A percentile compares a stretch with the other conserved stretches of the same genome.
Conservation (phyloP, 2,329 filamentous ascomycete species). For the Xylaria sp. region DNA sequence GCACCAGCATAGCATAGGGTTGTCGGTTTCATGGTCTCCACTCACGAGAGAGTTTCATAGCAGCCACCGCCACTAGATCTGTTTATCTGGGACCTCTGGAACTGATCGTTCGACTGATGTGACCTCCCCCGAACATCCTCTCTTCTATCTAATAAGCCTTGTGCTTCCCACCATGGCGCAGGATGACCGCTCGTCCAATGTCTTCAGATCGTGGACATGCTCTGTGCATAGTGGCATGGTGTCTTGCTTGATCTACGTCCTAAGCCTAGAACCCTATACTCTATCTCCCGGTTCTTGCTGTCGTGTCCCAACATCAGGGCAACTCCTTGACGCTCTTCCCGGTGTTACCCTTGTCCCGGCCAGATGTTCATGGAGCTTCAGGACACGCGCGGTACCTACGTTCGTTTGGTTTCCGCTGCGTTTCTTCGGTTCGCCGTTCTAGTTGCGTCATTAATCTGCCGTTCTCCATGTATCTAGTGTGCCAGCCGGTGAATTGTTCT, state of each 20-base stretch:
- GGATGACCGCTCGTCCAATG: slow-evolving; percentile 26
- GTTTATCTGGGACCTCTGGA: slow-evolving; percentile 34
- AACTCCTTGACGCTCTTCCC: slow-evolving; percentile 32
- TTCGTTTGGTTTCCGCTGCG: slow-evolving; percentile 37
- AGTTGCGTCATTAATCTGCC: slow-evolving; percentile 43
- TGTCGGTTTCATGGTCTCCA: slow-evolving; percentile 42
- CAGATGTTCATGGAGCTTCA: slow-evolving; percentile 34
- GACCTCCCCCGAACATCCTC: slow-evolving; percentile 37
- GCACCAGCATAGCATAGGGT: slow-evolving; percentile 35
- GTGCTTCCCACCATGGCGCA: slow-evolving; percentile 36
- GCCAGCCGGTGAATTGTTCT: slow-evolving; percentile 43
- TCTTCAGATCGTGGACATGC: slow-evolving; percentile 29
- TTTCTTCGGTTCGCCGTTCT: slow-evolving; percentile 37
- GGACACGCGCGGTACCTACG: slow-evolving; percentile 29
- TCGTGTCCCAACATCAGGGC: slow-evolving; percentile 33
- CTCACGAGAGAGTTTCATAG: slow-evolving; percentile 44
- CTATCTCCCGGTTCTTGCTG: slow-evolving; percentile 28
- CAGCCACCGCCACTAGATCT: slow-evolving; percentile 44
- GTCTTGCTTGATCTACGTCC: slow-evolving; percentile 28
- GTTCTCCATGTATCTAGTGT: slow-evolving; percentile 38
- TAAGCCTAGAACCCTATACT: slow-evolving; percentile 19
- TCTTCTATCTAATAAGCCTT: slow-evolving; percentile 33
- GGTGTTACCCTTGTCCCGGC: slow-evolving; percentile 34
- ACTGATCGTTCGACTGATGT: slow-evolving; percentile 34
- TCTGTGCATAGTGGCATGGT: slow-evolving; percentile 29